These are phyloP conservation scores for Nannochloropsis gaditana DNA, from an alignment of 108 stramenopile genomes.

Conservation along the genomic window DNA sequence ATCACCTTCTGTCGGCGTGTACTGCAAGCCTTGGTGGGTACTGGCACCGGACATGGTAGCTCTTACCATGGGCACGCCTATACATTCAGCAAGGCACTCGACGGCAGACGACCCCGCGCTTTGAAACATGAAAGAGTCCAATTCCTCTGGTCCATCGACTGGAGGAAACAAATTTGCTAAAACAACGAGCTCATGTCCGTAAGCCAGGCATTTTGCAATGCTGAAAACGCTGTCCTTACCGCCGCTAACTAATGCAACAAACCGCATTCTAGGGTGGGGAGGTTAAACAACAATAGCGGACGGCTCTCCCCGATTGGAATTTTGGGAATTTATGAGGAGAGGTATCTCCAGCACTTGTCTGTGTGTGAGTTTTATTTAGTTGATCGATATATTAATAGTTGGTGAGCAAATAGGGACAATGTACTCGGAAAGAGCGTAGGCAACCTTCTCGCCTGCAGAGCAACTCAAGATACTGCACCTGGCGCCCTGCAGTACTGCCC, in stretches of 20 bases:
- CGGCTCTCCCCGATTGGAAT: no score
- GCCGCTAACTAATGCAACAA: slow-evolving; percentile 86
- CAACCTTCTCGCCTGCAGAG: no score
- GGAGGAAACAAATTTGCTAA: slow-evolving; percentile 71
- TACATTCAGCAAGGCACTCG: slow-evolving; percentile 74
- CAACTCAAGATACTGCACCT: no score
- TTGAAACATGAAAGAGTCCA: slow-evolving; percentile 96
- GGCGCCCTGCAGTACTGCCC: no score
- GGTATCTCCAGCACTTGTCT: no score
- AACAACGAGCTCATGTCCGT: slow-evolving; percentile 83
- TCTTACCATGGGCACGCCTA: slow-evolving; percentile 75
- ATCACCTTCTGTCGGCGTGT: slow-evolving; percentile 57
- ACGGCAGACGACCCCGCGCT: slow-evolving; percentile 77
- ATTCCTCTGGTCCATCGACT: slow-evolving; percentile 55
- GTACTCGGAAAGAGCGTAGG: no score
- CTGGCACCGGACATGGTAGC: slow-evolving; percentile 39
- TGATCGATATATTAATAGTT: no score
- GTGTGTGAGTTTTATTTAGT: no score
- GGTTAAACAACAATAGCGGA: neutral
- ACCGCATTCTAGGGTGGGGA: slow-evolving; percentile 67
- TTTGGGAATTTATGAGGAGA: no score
- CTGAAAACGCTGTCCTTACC: slow-evolving; percentile 92
- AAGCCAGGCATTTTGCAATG: slow-evolving; percentile 51
- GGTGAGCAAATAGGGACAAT: no score
- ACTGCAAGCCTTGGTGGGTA: slow-evolving; percentile 49